These are phyloP conservation scores for Cadophora luteo-olivacea DNA, from an alignment of 2,329 filamentous ascomycete genomes.

Conservation along the genomic window DNA sequence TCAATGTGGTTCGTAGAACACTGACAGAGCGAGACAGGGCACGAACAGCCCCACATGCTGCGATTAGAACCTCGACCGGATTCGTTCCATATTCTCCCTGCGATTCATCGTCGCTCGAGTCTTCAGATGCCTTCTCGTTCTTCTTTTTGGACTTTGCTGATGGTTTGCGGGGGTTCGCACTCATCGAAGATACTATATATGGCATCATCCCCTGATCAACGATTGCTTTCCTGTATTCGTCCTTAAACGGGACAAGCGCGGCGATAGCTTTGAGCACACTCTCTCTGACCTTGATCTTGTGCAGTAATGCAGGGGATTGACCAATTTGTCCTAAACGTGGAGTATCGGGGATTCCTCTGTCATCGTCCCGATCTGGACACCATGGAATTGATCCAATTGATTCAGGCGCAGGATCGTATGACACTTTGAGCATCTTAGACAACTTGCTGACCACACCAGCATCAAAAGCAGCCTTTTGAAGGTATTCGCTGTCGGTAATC, in stretches of 20 bases:
- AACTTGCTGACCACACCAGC: slow-evolving; percentile 66
- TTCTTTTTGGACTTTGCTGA: slow-evolving; percentile 47
- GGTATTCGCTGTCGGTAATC: slow-evolving; percentile 75
- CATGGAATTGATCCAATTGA: slow-evolving; percentile 58
- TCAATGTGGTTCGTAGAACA: slow-evolving; percentile 82
- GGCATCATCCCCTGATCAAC: slow-evolving; percentile 82
- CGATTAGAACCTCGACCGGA: slow-evolving; percentile 77
- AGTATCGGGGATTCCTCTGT: slow-evolving; percentile 41
- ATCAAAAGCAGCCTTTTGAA: slow-evolving; percentile 85
- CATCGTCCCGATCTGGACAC: slow-evolving; percentile 48
- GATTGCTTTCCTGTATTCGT: slow-evolving; percentile 82
- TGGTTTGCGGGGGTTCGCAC: slow-evolving; percentile 62
- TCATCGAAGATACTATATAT: slow-evolving; percentile 85
- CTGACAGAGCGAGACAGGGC: slow-evolving; percentile 86
- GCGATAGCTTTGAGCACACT: slow-evolving; percentile 79
- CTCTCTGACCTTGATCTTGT: slow-evolving; percentile 79
- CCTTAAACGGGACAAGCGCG: slow-evolving; percentile 81
- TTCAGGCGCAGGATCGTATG: slow-evolving; percentile 65
- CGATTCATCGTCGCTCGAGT: slow-evolving; percentile 28
- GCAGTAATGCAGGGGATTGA: slow-evolving; percentile 63
- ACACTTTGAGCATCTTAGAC: slow-evolving; percentile 68
- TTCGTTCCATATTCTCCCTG: slow-evolving; percentile 70
- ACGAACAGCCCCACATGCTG: slow-evolving; percentile 82
- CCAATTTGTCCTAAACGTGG: slow-evolving; percentile 66
- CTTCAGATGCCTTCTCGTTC: slow-evolving; percentile 43